Conservation (phyloP, 495 filamentous ascomycete genomes). For the Parmelia sp. region DNA sequence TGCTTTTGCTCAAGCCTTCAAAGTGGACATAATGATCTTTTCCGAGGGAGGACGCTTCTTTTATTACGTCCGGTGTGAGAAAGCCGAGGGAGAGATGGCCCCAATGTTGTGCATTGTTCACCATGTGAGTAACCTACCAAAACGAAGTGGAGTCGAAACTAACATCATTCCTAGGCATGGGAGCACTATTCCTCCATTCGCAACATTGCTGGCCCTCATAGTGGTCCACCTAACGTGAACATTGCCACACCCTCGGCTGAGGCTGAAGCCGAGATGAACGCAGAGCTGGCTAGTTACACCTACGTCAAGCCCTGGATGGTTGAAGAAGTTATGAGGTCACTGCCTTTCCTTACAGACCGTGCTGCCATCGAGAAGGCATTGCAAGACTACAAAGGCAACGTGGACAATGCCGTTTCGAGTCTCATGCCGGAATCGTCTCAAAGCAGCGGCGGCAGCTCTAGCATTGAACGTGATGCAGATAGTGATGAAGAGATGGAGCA, state of each 20-base stretch:
- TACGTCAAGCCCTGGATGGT: constrained; percentile 55
- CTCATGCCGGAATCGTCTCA: constrained; percentile 48
- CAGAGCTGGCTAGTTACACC: constrained; percentile 36
- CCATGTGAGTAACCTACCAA: constrained; percentile 48
- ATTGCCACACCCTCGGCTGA: constrained; percentile 26
- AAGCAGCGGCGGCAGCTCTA: constrained; percentile 36
- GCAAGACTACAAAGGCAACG: constrained; percentile 53
- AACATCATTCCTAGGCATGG: constrained; percentile 42
- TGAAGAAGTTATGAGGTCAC: constrained; percentile 48
- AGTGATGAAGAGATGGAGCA: constrained; percentile 40
- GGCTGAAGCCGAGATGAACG: constrained; percentile 27
- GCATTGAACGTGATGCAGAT: constrained; percentile 43
- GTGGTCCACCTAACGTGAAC: constrained; percentile 46
- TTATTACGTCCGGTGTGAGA: constrained; percentile 40
- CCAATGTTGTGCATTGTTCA: constrained; percentile 60
- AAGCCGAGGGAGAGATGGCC: constrained; percentile 27
- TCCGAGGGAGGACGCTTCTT: constrained; percentile 40
- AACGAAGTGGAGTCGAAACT: constrained; percentile 18
- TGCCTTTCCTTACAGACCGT: constrained; percentile 51
- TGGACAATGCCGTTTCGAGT: constrained; percentile 53
- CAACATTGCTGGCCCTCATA: constrained; percentile 53
- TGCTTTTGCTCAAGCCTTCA: constrained; percentile 59
- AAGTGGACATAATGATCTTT: constrained; percentile 60
- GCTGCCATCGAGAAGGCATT: constrained; percentile 51
- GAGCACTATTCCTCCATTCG: constrained; percentile 74